These are phyloP conservation scores for Aureobasidium sp. DNA, from an alignment of 2,329 filamentous ascomycete genomes.

Conservation along the genomic window DNA sequence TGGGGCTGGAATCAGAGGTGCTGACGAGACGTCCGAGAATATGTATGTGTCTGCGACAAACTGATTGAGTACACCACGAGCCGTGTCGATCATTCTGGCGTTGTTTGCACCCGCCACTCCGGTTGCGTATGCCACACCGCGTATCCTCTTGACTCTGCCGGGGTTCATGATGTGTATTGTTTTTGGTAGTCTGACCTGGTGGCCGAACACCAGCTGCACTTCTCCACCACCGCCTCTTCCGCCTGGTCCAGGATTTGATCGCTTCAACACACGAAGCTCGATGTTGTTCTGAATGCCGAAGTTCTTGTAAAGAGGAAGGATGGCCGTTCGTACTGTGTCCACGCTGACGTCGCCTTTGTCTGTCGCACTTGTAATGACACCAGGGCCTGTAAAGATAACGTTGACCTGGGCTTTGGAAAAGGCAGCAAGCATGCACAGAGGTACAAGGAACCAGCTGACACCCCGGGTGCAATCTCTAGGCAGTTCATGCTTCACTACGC, in stretches of 20 bases:
- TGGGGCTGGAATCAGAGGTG: conserved; percentile 57
- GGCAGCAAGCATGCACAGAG: conserved; percentile 81
- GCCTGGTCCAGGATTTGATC: conserved; percentile 68
- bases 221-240: conserved; percentile 80
- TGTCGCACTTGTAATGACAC: conserved; percentile 85
- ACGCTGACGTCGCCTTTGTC: conserved; percentile 79
- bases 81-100: conserved; percentile 86
- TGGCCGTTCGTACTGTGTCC: conserved; percentile 87
- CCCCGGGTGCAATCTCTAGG: conserved; percentile 71
- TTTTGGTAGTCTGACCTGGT: conserved; percentile 88
- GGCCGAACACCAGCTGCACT: conserved; percentile 89
- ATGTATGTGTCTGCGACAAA: conserved; percentile 87
- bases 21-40: conserved; percentile 60
- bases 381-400: conserved; percentile 80
- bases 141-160: conserved; percentile 77
- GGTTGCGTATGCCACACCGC: conserved; percentile 88
- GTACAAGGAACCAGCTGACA: conserved; percentile 85
- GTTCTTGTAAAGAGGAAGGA: conserved; percentile 80
- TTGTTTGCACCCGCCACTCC: conserved; percentile 92
- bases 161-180: conserved; percentile 82
- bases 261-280: conserved; percentile 72
- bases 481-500: conserved; percentile 74
- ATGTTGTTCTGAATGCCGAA: conserved; percentile 86
- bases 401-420: conserved; percentile 91
- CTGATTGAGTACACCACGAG: conserved; percentile 77